Conservation (phyloP, 2,329 filamentous ascomycete genomes). For the Verticillium albo-atrum region DNA sequence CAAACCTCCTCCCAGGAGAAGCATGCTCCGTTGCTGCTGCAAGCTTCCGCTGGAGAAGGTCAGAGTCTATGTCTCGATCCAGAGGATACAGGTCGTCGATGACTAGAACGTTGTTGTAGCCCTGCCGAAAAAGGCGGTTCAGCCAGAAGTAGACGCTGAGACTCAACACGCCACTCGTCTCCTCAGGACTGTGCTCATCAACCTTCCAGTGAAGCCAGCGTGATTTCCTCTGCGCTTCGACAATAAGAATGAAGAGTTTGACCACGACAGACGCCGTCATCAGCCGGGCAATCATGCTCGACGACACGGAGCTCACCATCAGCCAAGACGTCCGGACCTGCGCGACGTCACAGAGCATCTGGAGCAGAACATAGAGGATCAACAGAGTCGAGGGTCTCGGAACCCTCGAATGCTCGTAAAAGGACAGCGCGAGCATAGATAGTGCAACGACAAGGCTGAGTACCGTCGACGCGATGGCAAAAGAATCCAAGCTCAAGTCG, state of each 20-base stretch:
- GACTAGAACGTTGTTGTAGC: constrained; percentile 24
- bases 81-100: constrained; percentile 27
- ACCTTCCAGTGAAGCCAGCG: constrained; percentile 32
- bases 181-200: constrained; percentile 33
- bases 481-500: constrained; percentile 11
- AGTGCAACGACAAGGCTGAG: constrained; percentile 24
- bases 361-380: constrained; percentile 33
- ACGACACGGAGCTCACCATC: constrained; percentile 9
- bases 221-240: constrained; percentile 33
- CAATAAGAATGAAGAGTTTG: constrained; percentile 29
- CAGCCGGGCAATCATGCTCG: constrained; percentile 21
- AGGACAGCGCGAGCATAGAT: constrained; percentile 22
- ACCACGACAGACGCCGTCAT: constrained; percentile 28
- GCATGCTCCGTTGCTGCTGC: constrained; percentile 12
- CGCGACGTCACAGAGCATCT: constrained; percentile 37
- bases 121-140: constrained; percentile 25
- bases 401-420: constrained; percentile 23
- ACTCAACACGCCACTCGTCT: constrained; percentile 25
- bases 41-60: background rate
- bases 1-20: constrained; percentile 14
- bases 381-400: constrained; percentile 38
- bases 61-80: constrained; percentile 18
- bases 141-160: constrained; percentile 29
- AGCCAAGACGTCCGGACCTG: constrained; percentile 40
- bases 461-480: constrained; percentile 21